These are phyloP conservation scores for Candida ulmi DNA, from an alignment of 805 yeast genomes.

Conservation along the genomic window DNA sequence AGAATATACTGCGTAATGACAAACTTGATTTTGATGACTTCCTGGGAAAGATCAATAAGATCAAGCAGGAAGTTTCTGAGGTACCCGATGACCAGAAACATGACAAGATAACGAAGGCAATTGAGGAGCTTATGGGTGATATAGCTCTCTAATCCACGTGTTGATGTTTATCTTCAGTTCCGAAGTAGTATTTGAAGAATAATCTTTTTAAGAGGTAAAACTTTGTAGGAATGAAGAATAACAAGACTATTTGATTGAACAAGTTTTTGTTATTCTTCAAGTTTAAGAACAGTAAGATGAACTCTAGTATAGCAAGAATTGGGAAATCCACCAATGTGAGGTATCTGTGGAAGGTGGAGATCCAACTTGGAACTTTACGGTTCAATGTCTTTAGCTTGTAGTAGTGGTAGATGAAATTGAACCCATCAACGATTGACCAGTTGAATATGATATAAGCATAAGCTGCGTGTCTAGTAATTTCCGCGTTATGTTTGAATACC, in stretches of 20 bases:
- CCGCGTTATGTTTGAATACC: constrained; percentile 1
- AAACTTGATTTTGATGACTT: background rate
- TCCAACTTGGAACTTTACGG: constrained; percentile 8
- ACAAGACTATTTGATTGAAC: constrained; percentile 5
- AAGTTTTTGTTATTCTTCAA: constrained; percentile 6
- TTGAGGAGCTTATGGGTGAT: constrained; percentile 6
- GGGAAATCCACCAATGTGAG: constrained; percentile 10
- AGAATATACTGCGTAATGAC: background rate
- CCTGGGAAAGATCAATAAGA: background rate
- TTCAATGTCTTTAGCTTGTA: constrained; percentile 10
- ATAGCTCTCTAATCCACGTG: constrained; percentile 8
- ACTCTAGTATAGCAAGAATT: constrained; percentile 11
- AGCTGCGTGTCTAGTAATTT: constrained; percentile 10
- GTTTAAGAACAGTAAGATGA: constrained; percentile 15
- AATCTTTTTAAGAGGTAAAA: constrained; percentile 11
- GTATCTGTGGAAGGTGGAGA: constrained; percentile 2
- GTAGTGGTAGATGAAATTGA: constrained; percentile 13
- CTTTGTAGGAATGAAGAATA: constrained; percentile 16
- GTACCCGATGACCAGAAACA: constrained; percentile 1
- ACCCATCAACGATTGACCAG: constrained; percentile 4
- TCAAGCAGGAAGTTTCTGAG: constrained; percentile 1
- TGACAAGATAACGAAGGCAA: constrained; percentile 2
- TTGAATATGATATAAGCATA: constrained; percentile 10
- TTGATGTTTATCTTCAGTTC: constrained; percentile 1
- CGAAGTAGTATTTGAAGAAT: constrained; percentile 8